Evolutionary conservation across 176 grass and related monocot genomes (phyloP), one percentile per base, ranked within the genome.

Genomic region (Coix lacrymajobi): DNA sequence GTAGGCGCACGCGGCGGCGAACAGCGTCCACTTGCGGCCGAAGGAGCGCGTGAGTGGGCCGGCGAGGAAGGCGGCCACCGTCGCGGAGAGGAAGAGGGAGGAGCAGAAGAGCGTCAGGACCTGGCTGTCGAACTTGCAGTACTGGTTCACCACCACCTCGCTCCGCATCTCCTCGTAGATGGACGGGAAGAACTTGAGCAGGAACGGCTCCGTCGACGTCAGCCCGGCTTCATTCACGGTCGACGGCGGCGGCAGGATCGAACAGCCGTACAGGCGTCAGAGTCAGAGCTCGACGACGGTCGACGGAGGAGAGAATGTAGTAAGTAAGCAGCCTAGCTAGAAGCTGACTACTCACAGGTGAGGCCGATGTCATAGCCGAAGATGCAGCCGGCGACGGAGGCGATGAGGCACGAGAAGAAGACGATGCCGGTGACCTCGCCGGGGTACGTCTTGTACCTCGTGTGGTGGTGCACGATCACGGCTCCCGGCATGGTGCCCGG

Each of bases 81-180:
- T 71, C 7, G 90, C 90, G 4, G 90, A 45, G 46, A 92, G 82
- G 82, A 88, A 92, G 61, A 92, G 66, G 9, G 90, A 88, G 57
- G 96, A 95, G 61, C 76, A 81, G 87, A 98, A 98, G 6, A 90
- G 31, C 8, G 92, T 92, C 64, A 94, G 84, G 32, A 87, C 22
- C 78, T 87, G 90, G 86, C 95, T 97, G 86, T 97, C 92, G 46
- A 92, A 97, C 84, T 90, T 92, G 95, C 95, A 97, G 87, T 97
- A 97, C 72, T 94, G 88, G 89, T 94, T 94, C 14, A 80, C 76
- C 75, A 88, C 22, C 57, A 88, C 83, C 61, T 61, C 15, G 3
- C 36, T 33, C 86, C 78, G 39, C 82, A 82, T 69, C 73, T 92
- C 29, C 46, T 78, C 34, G 73, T 85, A 88, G 54, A 88, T 77